Base-by-base conservation (phyloP, 805 yeast genomes). In the Cyberlindnera euphorbiiphila region DNA sequence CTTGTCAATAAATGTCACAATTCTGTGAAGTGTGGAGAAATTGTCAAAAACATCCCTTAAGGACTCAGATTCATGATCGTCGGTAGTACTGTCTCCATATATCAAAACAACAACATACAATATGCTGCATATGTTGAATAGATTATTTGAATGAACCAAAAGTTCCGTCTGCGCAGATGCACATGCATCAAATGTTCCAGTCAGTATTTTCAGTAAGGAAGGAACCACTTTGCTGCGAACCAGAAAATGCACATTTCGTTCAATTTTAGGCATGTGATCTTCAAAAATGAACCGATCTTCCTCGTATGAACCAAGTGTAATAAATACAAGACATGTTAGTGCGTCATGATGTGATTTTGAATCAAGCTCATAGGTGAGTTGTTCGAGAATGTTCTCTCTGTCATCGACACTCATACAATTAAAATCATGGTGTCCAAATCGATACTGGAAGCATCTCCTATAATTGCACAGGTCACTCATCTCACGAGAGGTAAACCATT, bases 1-100 rank as follows among this genome's bases (percentile, higher is more conserved):
- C 29, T 69, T 62, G 44, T 81, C 89, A 8, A 84, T 66, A 33
- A 72, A 68, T 26, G 62, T 57, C 2, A 76, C 60, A 6, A 85
- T 44, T 12, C 56, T 56, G 2, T 64, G 42, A 25, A 85, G 45
- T 1, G 85, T 13, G 20, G 71, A 64, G 0, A 59, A 34, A 3
- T 65, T 49, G 4, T 45, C 47, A 6, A 72, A 32, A 5, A 41
- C 19, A 2, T 14, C 14, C 7, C 16, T 36, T 29, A 42, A 25
- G 2, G 17, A 24, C 2, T 18, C n/a, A 5, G 25, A 21, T 7
- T 46, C 39, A 10, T 32, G 25, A 0, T 39, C 37, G 8, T 37
- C 43, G 11, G 29, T 18, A n/a, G 26, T 36, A n/a, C 20, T 20
- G 5, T 23, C 40, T 6, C 36, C 9, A 13, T 37, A 39, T 4